Evolutionary conservation across 768 basidiomycete genomes (phyloP), one percentile per base, ranked within the genome.

Genomic region (Rhodotorula babjevae): DNA sequence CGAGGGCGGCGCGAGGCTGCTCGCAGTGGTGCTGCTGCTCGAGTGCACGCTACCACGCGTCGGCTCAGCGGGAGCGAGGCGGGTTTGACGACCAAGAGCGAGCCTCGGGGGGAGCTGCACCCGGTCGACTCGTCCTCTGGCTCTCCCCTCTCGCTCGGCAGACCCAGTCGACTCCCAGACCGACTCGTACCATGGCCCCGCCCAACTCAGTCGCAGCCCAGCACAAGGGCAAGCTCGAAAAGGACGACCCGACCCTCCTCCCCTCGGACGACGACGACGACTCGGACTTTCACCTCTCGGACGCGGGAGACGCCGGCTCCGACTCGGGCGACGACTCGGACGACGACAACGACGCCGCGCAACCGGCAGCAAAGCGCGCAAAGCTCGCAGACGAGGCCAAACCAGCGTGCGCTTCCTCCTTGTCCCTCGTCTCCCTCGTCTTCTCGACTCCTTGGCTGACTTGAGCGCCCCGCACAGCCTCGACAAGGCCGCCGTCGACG

Each of bases 261-360:
- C 69, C 74, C 8, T 68, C 65, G 15, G 74, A 75, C 40, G 71
- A 69, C 63, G 73, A 74, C 9, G 70, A 75, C 40, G 74, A 73
- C 64, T 25, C 40, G 10, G 74, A 75, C 64, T 71, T 71, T 50
- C 19, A 9, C 42, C 67, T 65, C 36, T 44, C 33, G 6, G 72
- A 50, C 29, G 40, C 47, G 11, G 55, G 18, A 6, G 65, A n/a
- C 15, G 59, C 47, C 40, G 49, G 47, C 5, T 49, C 46, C 9
- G 67, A 61, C 57, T 68, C 66, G 50, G 70, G 63, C 64, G 55
- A 42, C 33, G 70, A 71, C 46, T 14, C 21, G 23, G 56, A 40
- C 18, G 36, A 61, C 33, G 46, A 47, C 16, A 27, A 56, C 3
- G 63, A 47, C 8, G 53, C 42, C 10, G 36, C 36, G 36, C 36